Percentiles rank a stretch among this genome's conserved stretches.
phyloP scores from a whole-genome alignment of 1,284 basidiomycete genomes.

The Marasmius tenuissimus region DNA sequence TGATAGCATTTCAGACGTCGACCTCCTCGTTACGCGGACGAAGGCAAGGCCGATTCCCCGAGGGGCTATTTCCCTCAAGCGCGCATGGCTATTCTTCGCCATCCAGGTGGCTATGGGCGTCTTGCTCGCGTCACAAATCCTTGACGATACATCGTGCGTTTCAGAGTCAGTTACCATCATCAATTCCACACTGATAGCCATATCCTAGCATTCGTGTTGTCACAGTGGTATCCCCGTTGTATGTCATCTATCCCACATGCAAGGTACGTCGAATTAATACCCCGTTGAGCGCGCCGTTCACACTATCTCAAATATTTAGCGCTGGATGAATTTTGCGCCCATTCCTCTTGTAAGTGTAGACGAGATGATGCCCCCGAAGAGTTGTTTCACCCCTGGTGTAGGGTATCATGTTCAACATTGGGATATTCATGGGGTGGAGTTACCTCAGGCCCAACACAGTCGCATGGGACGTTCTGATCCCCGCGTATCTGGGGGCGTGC shows the following conservation, averaged over 20 bases:
- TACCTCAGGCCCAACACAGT: slow-evolving; percentile 23
- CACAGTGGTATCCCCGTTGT: slow-evolving; percentile 27
- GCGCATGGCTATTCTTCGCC: slow-evolving; percentile 30
- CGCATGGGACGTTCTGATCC: slow-evolving; percentile 23
- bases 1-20: slow-evolving; percentile 19
- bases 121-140: slow-evolving; percentile 15
- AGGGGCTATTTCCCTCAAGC: slow-evolving; percentile 24
- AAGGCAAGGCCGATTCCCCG: slow-evolving; percentile 28
- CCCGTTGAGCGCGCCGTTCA: neutral
- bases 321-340: slow-evolving; percentile 31
- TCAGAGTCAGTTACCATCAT: neutral
- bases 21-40: slow-evolving; percentile 28
- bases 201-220: slow-evolving; percentile 21
- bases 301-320: slow-evolving; percentile 14
- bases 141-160: slow-evolving; percentile 22
- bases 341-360: slow-evolving; percentile 24
- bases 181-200: neutral
- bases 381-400: slow-evolving; percentile 5
- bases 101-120: slow-evolving; percentile 25
- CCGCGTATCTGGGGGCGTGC: slow-evolving; percentile 25
- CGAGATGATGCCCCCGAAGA: neutral
- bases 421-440: slow-evolving; percentile 34
- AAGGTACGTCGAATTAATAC: slow-evolving; percentile 19
- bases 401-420: slow-evolving; percentile 33
- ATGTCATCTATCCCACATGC: slow-evolving; percentile 32